Percentiles rank a stretch among this genome's conserved stretches.
These are phyloP conservation scores for Yamadazyma atmosphaerica DNA, from an alignment of 1,139 yeast species.

Conservation along the genomic window DNA sequence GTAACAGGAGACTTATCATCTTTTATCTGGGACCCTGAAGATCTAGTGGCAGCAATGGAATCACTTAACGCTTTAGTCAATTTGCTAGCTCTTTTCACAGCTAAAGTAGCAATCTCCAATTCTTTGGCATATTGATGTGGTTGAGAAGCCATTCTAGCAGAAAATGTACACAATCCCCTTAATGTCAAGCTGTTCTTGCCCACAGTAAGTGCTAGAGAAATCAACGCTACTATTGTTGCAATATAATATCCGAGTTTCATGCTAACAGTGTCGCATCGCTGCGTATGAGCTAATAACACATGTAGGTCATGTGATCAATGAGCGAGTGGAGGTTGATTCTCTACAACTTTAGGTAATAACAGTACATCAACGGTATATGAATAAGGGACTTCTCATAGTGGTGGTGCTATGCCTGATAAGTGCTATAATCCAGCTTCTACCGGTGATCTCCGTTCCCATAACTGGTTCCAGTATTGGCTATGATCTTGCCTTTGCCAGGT, in stretches of 20 bases:
- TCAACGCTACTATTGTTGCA: conserved; percentile 7
- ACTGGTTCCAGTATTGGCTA: conserved; percentile 24
- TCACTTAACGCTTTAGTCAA: conserved; percentile 74
- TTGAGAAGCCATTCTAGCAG: conserved; percentile 4
- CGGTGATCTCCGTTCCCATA: conserved; percentile 47
- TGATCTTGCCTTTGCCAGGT: conserved; percentile 30
- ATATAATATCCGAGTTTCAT: background rate
- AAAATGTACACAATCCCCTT: too few relatives aligned
- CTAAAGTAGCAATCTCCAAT: conserved; percentile 76
- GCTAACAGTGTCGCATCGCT: conserved; percentile 2
- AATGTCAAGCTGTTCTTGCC: too few relatives aligned
- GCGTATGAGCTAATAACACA: background rate
- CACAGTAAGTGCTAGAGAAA: conserved; percentile 2
- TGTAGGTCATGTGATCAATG: background rate
- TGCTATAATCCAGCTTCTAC: conserved; percentile 39
- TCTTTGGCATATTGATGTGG: conserved; percentile 50
- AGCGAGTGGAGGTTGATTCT: too few relatives aligned
- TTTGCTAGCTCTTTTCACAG: conserved; percentile 83
- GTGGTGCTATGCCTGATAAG: conserved; percentile 28
- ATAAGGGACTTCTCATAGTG: conserved; percentile 27
- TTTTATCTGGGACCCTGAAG: conserved; percentile 70
- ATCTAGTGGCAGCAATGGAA: conserved; percentile 58
- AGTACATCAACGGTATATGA: too few relatives aligned
- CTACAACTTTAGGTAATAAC: too few relatives aligned
- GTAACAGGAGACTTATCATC: conserved; percentile 94